Evolutionary conservation across 495 filamentous ascomycete genomes (phyloP).

Genomic region (Podospora sp.): DNA sequence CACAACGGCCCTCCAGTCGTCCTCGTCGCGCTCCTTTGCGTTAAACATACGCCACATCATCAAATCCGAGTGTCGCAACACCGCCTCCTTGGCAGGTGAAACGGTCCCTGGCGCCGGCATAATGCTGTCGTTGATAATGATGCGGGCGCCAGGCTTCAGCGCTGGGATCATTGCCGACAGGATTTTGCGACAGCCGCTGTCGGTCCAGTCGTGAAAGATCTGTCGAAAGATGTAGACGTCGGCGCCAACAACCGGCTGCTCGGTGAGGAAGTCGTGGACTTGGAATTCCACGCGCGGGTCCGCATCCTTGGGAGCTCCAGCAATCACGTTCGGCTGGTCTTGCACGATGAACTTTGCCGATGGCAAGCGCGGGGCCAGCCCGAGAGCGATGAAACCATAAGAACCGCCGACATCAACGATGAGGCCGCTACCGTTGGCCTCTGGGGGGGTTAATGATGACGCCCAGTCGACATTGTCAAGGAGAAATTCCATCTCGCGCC

Average conservation of each 20-base stretch:
- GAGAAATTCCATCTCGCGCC: background rate
- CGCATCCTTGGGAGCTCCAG: conserved; percentile 1
- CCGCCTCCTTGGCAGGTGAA: background rate
- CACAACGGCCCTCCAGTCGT: conserved; percentile 1
- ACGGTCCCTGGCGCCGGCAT: background rate
- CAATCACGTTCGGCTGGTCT: conserved; percentile 9
- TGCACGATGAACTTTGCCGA: conserved; percentile 16
- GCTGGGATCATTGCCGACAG: conserved; percentile 10
- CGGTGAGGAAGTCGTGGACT: conserved; percentile 55
- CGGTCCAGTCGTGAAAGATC: conserved; percentile 50
- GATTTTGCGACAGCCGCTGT: conserved; percentile 24
- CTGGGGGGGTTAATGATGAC: background rate
- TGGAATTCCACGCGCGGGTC: conserved; percentile 33
- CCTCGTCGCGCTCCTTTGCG: conserved; percentile 7
- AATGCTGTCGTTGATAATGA: conserved; percentile 10
- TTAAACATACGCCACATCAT: background rate
- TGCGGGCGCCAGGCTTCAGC: conserved; percentile 9
- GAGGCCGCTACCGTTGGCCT: background rate
- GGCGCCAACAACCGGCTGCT: conserved; percentile 54
- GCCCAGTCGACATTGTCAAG: conserved; percentile 14
- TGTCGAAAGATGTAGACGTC: conserved; percentile 43
- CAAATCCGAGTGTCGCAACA: background rate
- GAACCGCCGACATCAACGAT: conserved; percentile 20
- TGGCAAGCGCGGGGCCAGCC: background rate
- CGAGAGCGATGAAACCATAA: conserved; percentile 8